Percentiles rank a stretch among this genome's conserved stretches.
Conservation (phyloP, 2,329 filamentous ascomycete species). For the Verticillium dahliae region DNA sequence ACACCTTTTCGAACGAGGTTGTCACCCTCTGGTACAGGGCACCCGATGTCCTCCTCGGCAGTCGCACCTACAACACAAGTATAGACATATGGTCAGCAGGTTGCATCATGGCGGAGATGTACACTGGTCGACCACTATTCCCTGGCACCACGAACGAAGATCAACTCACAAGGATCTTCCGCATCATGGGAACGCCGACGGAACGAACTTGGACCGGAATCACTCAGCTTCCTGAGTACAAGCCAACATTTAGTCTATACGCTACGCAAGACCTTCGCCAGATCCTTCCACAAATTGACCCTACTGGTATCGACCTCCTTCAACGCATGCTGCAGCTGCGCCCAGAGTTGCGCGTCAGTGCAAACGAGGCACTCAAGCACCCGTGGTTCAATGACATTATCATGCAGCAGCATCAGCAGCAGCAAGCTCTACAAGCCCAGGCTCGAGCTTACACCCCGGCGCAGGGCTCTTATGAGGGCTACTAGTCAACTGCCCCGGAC, state of each 20-base stretch:
- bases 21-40: slow-evolving; percentile 97
- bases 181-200: slow-evolving; percentile 95
- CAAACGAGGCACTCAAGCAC: slow-evolving; percentile 78
- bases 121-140: slow-evolving; percentile 90
- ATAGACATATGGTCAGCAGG: slow-evolving; percentile 99
- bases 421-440: slow-evolving; percentile 35
- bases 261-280: slow-evolving; percentile 82
- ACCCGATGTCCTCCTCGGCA: slow-evolving; percentile 89
- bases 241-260: slow-evolving; percentile 89
- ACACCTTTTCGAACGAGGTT: slow-evolving; percentile 97
- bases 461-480: slow-evolving; percentile 20
- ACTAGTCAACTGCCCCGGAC: slow-evolving; percentile 26
- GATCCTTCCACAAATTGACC: slow-evolving; percentile 87
- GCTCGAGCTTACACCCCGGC: slow-evolving; percentile 30
- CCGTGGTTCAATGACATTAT: slow-evolving; percentile 83
- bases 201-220: slow-evolving; percentile 96
- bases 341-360: slow-evolving; percentile 86
- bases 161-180: slow-evolving; percentile 93
- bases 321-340: slow-evolving; percentile 87
- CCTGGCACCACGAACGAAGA: slow-evolving; percentile 98
- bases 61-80: slow-evolving; percentile 96
- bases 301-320: slow-evolving; percentile 77
- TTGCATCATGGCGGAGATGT: slow-evolving; percentile 99
- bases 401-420: slow-evolving; percentile 45
- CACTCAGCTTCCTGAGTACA: slow-evolving; percentile 94